Evolutionary conservation across 495 filamentous ascomycete genomes (phyloP).

Genomic region (Podospora appendiculata): DNA sequence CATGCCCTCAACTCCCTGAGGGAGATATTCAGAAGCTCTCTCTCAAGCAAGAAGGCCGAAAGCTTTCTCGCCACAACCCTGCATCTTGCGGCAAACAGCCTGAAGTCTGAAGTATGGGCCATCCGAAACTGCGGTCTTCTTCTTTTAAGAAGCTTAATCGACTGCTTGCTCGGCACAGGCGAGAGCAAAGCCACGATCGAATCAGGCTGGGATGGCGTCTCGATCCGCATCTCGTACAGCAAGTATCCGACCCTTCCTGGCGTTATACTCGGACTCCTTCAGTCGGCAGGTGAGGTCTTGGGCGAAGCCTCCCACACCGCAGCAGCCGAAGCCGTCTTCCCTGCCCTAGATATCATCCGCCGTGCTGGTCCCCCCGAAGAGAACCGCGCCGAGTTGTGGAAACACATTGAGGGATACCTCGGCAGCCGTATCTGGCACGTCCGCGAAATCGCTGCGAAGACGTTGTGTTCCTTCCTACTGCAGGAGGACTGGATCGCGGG

Average conservation of each 20-base stretch:
- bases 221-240: slow-evolving; percentile 51
- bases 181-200: slow-evolving; percentile 45
- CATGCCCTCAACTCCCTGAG: slow-evolving; percentile 90
- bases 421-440: slow-evolving; percentile 80
- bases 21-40: slow-evolving; percentile 74
- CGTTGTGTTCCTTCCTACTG: slow-evolving; percentile 59
- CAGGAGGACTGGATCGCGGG: slow-evolving; percentile 41
- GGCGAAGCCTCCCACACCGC: slow-evolving; percentile 20
- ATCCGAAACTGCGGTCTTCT: slow-evolving; percentile 89
- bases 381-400: slow-evolving; percentile 33
- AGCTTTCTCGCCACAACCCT: slow-evolving; percentile 62
- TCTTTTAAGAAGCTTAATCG: slow-evolving; percentile 75
- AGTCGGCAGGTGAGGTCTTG: slow-evolving; percentile 31
- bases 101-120: slow-evolving; percentile 71
- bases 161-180: slow-evolving; percentile 61
- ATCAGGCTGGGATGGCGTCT: slow-evolving; percentile 42
- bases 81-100: slow-evolving; percentile 62
- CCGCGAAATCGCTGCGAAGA: slow-evolving; percentile 80
- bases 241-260: slow-evolving; percentile 64
- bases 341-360: slow-evolving; percentile 76
- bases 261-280: slow-evolving; percentile 60
- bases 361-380: slow-evolving; percentile 49
- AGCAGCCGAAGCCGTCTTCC: slow-evolving; percentile 71
- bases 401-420: slow-evolving; percentile 47
- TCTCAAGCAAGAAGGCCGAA: slow-evolving; percentile 56